Evolutionary conservation across 2,329 filamentous ascomycete species (phyloP).

Genomic region (Pyrenochaeta sp.): DNA sequence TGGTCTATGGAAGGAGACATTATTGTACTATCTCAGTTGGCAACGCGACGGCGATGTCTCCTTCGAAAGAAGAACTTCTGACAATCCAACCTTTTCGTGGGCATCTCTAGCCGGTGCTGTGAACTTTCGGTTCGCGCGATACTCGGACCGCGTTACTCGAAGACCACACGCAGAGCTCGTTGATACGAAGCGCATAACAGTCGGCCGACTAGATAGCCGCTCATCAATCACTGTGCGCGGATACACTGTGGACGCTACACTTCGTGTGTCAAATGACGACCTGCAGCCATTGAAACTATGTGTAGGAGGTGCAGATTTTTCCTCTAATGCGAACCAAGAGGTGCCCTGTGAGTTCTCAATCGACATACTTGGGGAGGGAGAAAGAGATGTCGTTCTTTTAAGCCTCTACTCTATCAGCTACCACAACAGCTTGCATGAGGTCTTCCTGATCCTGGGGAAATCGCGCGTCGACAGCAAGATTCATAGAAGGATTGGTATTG

Average conservation of each 20-base stretch:
- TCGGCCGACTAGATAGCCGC: neutral
- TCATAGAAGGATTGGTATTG: conserved; percentile 1
- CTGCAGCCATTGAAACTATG: neutral
- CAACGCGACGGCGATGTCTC: neutral
- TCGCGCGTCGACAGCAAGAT: neutral
- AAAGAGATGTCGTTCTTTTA: neutral
- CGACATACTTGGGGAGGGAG: neutral
- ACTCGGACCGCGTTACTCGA: neutral
- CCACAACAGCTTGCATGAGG: neutral
- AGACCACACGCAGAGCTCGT: neutral
- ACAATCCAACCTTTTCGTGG: conserved; percentile 1
- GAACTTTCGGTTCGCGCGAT: conserved; percentile 1
- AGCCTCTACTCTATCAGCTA: conserved; percentile 2
- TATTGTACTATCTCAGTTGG: conserved; percentile 1
- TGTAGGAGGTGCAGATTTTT: neutral
- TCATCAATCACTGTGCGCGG: neutral
- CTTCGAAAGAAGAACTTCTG: neutral
- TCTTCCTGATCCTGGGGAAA: conserved; percentile 2
- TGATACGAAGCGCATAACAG: neutral
- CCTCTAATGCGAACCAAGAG: neutral
- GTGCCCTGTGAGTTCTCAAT: conserved; percentile 2
- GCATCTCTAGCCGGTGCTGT: conserved; percentile 2
- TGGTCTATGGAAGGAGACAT: neutral
- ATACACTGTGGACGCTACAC: neutral
- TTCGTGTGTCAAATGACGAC: neutral